Percentiles rank a stretch among this genome's conserved stretches.
Evolutionary conservation across 768 basidiomycete genomes (phyloP).

Genomic region (Pholiota molesta): DNA sequence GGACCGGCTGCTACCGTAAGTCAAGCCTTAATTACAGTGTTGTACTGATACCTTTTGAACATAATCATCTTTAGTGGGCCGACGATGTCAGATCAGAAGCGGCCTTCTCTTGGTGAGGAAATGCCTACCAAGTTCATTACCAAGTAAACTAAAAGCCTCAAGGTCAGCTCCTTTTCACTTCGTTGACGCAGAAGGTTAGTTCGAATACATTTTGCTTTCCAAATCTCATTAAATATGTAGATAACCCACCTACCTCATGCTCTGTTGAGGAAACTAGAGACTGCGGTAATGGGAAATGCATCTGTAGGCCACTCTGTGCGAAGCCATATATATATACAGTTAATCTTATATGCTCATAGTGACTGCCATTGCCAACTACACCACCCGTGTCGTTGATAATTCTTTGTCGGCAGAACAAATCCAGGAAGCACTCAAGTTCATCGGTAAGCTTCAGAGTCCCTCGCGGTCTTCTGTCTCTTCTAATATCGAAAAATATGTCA

Average conservation of each 20-base stretch:
- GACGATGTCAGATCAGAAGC: constrained; percentile 46
- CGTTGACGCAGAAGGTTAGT: constrained; percentile 50
- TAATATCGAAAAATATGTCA: neutral
- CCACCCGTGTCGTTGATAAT: constrained; percentile 47
- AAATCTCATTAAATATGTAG: constrained; percentile 20
- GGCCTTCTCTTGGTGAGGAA: constrained; percentile 39
- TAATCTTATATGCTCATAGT: constrained; percentile 31
- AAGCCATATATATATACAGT: neutral
- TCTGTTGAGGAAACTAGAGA: constrained; percentile 51
- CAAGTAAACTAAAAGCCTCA: neutral
- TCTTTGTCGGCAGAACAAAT: constrained; percentile 42
- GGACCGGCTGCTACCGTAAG: constrained; percentile 52
- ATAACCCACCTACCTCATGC: constrained; percentile 49
- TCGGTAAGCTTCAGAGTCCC: constrained; percentile 40
- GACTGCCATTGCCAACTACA: constrained; percentile 61
- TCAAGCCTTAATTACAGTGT: neutral
- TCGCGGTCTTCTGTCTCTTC: neutral
- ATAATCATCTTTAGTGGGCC: constrained; percentile 43
- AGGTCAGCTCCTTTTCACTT: constrained; percentile 50
- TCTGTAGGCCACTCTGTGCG: constrained; percentile 35
- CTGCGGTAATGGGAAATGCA: constrained; percentile 40
- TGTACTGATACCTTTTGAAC: neutral
- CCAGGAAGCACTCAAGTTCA: constrained; percentile 56
- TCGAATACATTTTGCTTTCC: neutral
- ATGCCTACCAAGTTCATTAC: neutral